phyloP scores from a whole-genome alignment of 108 stramenopile species.

The Cyclostephanos tholiformis region DNA sequence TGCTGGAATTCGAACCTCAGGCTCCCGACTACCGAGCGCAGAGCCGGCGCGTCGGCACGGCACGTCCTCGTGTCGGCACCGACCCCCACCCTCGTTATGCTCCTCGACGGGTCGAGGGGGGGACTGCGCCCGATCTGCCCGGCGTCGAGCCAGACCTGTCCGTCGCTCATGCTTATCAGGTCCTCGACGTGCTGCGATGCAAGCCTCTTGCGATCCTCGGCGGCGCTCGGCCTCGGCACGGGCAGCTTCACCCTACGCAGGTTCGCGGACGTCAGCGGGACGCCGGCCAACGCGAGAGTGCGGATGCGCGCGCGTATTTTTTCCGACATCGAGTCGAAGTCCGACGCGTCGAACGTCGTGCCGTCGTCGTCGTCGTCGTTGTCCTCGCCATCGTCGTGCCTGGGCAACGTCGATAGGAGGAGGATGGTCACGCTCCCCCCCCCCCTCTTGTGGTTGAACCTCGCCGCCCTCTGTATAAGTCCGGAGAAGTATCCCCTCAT shows the following conservation, averaged over 20 bases:
- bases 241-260: conserved; percentile 85
- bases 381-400: conserved; percentile 26
- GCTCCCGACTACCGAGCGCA: conserved; percentile 80
- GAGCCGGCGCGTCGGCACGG: conserved; percentile 85
- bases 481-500: conserved; percentile 87
- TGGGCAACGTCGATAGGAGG: conserved; percentile 66
- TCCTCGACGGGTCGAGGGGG: conserved; percentile 80
- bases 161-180: conserved; percentile 91
- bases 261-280: conserved; percentile 80
- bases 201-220: conserved; percentile 68
- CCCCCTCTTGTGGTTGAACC: conserved; percentile 72
- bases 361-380: conserved; percentile 34
- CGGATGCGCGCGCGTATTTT: conserved; percentile 70
- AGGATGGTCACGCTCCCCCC: conserved; percentile 84
- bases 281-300: conserved; percentile 67
- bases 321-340: conserved; percentile 67
- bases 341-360: conserved; percentile 58
- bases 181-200: conserved; percentile 88
- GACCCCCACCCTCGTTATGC: conserved; percentile 85
- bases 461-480: conserved; percentile 85
- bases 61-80: conserved; percentile 83
- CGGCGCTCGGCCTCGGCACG: conserved; percentile 56
- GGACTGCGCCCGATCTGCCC: conserved; percentile 60
- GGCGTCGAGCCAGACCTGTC: conserved; percentile 83
- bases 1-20: conserved; percentile 82